Evolutionary conservation across 2,329 filamentous ascomycete genomes (phyloP).

Genomic region (Didymellaceae sp.): DNA sequence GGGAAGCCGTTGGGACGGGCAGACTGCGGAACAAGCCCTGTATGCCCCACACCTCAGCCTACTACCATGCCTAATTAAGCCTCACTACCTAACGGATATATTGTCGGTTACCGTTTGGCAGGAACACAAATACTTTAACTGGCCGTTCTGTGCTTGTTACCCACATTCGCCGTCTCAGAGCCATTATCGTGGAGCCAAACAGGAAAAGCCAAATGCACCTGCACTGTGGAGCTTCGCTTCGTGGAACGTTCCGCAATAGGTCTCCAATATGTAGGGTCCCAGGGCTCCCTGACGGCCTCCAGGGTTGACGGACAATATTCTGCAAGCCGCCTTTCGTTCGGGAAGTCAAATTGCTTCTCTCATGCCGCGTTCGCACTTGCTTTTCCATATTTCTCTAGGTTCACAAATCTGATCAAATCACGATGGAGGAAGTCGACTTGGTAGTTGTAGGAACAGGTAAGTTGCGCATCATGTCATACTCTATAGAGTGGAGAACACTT

Average conservation of each 20-base stretch:
- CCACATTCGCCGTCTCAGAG: constrained; percentile 1
- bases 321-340: not conserved
- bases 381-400: not conserved
- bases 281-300: not conserved
- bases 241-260: constrained; percentile 1
- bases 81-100: not conserved
- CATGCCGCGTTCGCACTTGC: not conserved
- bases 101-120: not conserved
- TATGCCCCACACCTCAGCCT: constrained; percentile 5
- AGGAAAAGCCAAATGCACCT: not conserved
- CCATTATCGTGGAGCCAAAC: not conserved
- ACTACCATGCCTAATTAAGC: constrained; percentile 3
- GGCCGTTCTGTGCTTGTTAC: not conserved
- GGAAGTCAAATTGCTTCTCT: not conserved
- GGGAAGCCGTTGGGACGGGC: constrained; percentile 3
- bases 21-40: constrained; percentile 9
- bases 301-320: not conserved
- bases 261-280: not conserved
- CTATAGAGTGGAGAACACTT: not conserved
- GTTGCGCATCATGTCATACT: constrained; percentile 1
- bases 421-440: constrained; percentile 28
- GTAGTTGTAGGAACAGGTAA: constrained; percentile 36
- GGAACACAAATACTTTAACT: not conserved
- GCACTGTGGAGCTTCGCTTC: not conserved
- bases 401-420: not conserved